phyloP scores from a whole-genome alignment of 2,329 filamentous ascomycete genomes.

The Thielaviopsis euricoi region DNA sequence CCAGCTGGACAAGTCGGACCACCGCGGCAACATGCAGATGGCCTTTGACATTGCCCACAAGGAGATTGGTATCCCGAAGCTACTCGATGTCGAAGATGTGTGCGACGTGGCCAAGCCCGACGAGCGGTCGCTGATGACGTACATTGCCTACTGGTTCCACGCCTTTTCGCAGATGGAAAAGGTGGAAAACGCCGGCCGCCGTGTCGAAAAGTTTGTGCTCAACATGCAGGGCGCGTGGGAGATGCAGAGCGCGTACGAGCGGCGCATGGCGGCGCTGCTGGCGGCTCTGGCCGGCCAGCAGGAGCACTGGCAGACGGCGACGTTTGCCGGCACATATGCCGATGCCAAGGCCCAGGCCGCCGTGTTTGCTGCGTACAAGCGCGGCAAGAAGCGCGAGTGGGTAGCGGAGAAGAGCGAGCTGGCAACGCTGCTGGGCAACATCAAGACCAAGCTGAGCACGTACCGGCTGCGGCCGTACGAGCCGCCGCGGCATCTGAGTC shows the following conservation, averaged over 20 bases:
- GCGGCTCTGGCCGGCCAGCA: constrained; percentile 58
- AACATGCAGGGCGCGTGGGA: constrained; percentile 99
- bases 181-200: constrained; percentile 88
- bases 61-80: constrained; percentile 90
- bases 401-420: constrained; percentile 96
- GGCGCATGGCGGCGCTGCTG: constrained; percentile 71
- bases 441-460: constrained; percentile 95
- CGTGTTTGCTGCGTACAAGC: constrained; percentile 79
- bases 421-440: constrained; percentile 83
- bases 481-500: constrained; percentile 64
- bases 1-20: constrained; percentile 80
- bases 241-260: constrained; percentile 95
- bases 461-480: constrained; percentile 85
- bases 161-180: constrained; percentile 98
- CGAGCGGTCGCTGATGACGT: constrained; percentile 94
- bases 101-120: constrained; percentile 93
- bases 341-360: constrained; percentile 79
- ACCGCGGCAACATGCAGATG: constrained; percentile 92
- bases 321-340: constrained; percentile 78
- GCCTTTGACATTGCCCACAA: constrained; percentile 92
- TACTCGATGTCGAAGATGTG: constrained; percentile 95
- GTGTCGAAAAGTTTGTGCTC: constrained; percentile 95
- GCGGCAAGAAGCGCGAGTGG: constrained; percentile 81
- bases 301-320: constrained; percentile 59
- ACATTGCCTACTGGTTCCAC: constrained; percentile 99